These are phyloP conservation scores for Trichoderma pleuroti DNA, from an alignment of 2,329 filamentous ascomycete genomes.

Conservation along the genomic window DNA sequence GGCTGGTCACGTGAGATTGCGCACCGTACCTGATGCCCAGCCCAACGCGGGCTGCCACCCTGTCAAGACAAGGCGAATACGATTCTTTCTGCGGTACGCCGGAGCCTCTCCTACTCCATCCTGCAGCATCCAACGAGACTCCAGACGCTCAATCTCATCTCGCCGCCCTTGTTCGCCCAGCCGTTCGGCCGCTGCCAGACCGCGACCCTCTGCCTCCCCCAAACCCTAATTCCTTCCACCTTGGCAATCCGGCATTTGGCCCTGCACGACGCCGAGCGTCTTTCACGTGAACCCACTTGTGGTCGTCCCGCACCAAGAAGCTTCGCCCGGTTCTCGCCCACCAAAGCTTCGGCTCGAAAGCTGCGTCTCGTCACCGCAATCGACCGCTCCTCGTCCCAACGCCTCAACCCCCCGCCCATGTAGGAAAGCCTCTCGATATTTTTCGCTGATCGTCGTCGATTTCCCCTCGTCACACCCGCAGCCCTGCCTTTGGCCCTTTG, in stretches of 20 bases:
- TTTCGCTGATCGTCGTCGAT: conserved; percentile 25
- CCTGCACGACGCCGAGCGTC: conserved; percentile 16
- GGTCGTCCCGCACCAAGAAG: conserved; percentile 12
- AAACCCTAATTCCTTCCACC: conserved; percentile 5
- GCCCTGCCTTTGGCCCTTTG: conserved; percentile 35
- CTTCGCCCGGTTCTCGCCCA: conserved; percentile 2
- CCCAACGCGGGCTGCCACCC: conserved; percentile 16
- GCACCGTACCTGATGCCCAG: conserved; percentile 6
- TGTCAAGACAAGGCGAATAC: conserved; percentile 26
- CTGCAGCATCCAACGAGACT: conserved; percentile 31
- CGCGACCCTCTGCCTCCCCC: conserved; percentile 23
- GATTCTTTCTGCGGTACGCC: conserved; percentile 31
- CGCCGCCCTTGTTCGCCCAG: conserved; percentile 19
- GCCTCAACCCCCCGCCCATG: conserved; percentile 33
- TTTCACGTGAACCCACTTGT: conserved; percentile 18
- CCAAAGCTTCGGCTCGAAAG: conserved; percentile 7
- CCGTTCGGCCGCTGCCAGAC: conserved; percentile 17
- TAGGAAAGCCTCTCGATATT: conserved; percentile 31
- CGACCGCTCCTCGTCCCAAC: neutral
- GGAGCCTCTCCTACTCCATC: conserved; percentile 28
- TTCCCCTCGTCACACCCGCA: conserved; percentile 29
- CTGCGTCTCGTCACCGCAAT: conserved; percentile 3
- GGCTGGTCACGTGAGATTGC: conserved; percentile 15
- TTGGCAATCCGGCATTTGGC: conserved; percentile 15
- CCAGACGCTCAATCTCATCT: conserved; percentile 27